A percentile compares a stretch with the other conserved stretches of the same genome.
phyloP scores from a whole-genome alignment of 495 filamentous ascomycete species.

The Annulohypoxylon nitens region DNA sequence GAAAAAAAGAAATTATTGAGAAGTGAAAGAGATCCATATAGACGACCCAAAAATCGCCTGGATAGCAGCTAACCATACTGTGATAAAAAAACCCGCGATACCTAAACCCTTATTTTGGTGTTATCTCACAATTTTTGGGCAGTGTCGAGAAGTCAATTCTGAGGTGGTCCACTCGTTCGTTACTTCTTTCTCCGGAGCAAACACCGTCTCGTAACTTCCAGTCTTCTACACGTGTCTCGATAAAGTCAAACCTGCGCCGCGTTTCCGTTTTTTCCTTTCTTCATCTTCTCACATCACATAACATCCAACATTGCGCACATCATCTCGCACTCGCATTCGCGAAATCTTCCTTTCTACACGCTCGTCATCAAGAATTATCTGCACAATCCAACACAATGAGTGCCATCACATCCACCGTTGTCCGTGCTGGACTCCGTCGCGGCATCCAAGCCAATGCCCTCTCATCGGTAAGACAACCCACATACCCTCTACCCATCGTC shows the following conservation, averaged over 20 bases:
- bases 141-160: neutral
- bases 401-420: conserved; percentile 7
- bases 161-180: conserved; percentile 5
- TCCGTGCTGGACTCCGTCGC: conserved; percentile 10
- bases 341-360: conserved; percentile 19
- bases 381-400: conserved; percentile 27
- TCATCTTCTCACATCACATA: neutral
- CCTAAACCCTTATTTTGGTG: neutral
- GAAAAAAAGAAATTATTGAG: too few species aligned
- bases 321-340: neutral
- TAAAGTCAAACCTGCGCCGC: neutral
- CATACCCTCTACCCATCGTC: neutral
- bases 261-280: too few species aligned
- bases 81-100: too few species aligned
- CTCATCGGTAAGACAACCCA: conserved; percentile 4
- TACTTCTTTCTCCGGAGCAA: conserved; percentile 25
- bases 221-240: conserved; percentile 27
- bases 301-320: neutral
- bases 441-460: neutral
- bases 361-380: conserved; percentile 35
- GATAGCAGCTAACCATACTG: too few species aligned
- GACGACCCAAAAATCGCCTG: too few species aligned
- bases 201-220: conserved; percentile 33
- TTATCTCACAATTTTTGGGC: neutral
- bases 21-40: too few species aligned